Conservation (phyloP, 2,329 filamentous ascomycete species). For the Aspergillus candidus region DNA sequence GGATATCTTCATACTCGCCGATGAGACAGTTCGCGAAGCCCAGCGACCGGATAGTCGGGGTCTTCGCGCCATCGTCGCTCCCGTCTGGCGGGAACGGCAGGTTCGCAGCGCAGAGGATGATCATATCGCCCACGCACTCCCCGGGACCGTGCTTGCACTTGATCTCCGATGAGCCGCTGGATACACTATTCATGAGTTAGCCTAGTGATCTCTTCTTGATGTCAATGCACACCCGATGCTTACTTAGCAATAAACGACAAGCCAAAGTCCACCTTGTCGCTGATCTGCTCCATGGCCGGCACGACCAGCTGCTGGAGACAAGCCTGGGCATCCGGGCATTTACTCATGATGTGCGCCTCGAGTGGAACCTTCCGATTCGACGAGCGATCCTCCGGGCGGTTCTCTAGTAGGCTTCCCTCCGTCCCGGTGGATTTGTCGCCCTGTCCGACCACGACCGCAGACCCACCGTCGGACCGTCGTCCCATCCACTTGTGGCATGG, state of each 20-base stretch:
- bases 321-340: constrained; percentile 85
- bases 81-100: constrained; percentile 43
- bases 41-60: constrained; percentile 70
- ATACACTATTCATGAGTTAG: constrained; percentile 41
- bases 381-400: not conserved
- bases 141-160: constrained; percentile 81
- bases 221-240: not conserved
- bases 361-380: constrained; percentile 55
- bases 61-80: constrained; percentile 53
- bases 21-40: constrained; percentile 91
- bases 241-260: constrained; percentile 83
- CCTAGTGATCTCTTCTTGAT: not conserved
- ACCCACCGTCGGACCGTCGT: not conserved
- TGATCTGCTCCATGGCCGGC: constrained; percentile 75
- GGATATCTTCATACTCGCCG: constrained; percentile 69
- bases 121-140: constrained; percentile 90
- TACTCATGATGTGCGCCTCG: constrained; percentile 94
- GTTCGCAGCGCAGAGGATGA: constrained; percentile 82
- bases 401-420: not conserved
- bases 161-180: constrained; percentile 72
- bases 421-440: too few relatives aligned
- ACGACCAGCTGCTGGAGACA: constrained; percentile 76
- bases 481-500: constrained; percentile 4
- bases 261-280: constrained; percentile 82
- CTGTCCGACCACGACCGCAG: not conserved